phyloP scores from a whole-genome alignment of 179 eudicot genomes.

The Drosera spatulata region DNA sequence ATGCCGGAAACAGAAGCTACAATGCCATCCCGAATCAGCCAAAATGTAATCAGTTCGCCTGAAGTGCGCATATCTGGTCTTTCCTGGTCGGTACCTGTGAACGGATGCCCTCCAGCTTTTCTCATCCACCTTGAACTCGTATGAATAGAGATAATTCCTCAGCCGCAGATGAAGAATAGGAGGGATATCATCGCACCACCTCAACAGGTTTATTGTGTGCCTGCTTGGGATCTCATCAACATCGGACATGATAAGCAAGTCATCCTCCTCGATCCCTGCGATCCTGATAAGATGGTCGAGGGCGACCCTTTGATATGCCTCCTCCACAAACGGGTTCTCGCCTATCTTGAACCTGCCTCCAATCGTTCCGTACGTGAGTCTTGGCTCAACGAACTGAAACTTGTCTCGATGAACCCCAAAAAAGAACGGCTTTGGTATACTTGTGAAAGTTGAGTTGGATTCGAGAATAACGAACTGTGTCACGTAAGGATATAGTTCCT shows the following conservation, averaged over 20 bases:
- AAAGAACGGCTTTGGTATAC: constrained; percentile 6
- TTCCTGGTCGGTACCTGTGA: constrained; percentile 8
- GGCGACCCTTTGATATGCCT: constrained; percentile 12
- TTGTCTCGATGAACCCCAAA: neutral
- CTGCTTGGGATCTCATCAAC: neutral
- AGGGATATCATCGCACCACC: constrained; percentile 3
- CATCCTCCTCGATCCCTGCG: constrained; percentile 12
- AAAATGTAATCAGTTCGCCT: constrained; percentile 7
- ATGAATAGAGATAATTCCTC: constrained; percentile 9
- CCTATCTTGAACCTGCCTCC: constrained; percentile 9
- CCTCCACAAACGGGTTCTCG: constrained; percentile 11
- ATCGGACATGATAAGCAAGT: constrained; percentile 12
- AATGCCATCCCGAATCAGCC: constrained; percentile 12
- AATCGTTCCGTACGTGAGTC: constrained; percentile 7
- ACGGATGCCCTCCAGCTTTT: neutral
- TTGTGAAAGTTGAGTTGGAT: constrained; percentile 11
- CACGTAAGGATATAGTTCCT: neutral
- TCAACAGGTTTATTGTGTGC: no score
- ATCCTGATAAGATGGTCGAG: constrained; percentile 5
- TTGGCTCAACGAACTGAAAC: constrained; percentile 3
- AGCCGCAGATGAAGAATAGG: constrained; percentile 6
- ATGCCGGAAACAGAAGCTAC: neutral
- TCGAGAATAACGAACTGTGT: constrained; percentile 10
- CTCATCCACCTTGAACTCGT: constrained; percentile 11
- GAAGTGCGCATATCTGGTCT: constrained; percentile 9